Conservation (phyloP, 2,329 filamentous ascomycete genomes). For the Cryphonectria naterciae region DNA sequence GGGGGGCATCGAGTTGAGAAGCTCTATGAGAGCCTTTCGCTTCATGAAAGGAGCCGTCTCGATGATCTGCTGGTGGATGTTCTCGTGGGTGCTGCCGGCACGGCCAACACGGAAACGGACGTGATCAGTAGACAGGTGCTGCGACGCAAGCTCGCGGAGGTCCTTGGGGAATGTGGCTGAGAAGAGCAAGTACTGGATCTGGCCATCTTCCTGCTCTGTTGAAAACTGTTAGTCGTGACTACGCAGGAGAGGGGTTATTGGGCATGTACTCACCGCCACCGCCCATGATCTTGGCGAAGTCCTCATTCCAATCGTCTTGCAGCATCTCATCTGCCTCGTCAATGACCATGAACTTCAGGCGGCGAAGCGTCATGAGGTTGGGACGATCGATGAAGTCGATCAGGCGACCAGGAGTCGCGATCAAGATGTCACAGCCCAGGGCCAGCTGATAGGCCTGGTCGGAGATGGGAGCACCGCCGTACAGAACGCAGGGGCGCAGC, state of each 20-base stretch:
- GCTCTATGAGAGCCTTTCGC: conserved; percentile 69
- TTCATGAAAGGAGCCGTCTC: conserved; percentile 70
- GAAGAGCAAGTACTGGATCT: conserved; percentile 78
- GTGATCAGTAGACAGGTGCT: conserved; percentile 74
- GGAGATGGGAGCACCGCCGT: conserved; percentile 77
- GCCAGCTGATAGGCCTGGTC: conserved; percentile 74
- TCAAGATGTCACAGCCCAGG: conserved; percentile 86
- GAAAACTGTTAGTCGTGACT: conserved; percentile 32
- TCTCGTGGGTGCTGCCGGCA: conserved; percentile 78
- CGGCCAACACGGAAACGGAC: conserved; percentile 86
- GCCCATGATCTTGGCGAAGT: conserved; percentile 75
- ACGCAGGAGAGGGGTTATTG: not conserved
- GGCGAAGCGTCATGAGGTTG: conserved; percentile 69
- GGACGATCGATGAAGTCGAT: conserved; percentile 79
- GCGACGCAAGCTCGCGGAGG: conserved; percentile 74
- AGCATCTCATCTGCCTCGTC: conserved; percentile 97
- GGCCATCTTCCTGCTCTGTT: conserved; percentile 74
- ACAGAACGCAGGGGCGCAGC: conserved; percentile 87
- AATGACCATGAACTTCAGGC: conserved; percentile 80
- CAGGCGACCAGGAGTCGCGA: conserved; percentile 86
- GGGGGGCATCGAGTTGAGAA: conserved; percentile 72
- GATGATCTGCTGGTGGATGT: conserved; percentile 80
- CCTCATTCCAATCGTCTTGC: conserved; percentile 74
- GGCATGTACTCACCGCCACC: conserved; percentile 72
- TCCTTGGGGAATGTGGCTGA: conserved; percentile 90